A percentile compares a stretch with the other conserved stretches of the same genome.
Evolutionary conservation across 495 filamentous ascomycete species (phyloP).

Genomic region (Rusavskia elegans): DNA sequence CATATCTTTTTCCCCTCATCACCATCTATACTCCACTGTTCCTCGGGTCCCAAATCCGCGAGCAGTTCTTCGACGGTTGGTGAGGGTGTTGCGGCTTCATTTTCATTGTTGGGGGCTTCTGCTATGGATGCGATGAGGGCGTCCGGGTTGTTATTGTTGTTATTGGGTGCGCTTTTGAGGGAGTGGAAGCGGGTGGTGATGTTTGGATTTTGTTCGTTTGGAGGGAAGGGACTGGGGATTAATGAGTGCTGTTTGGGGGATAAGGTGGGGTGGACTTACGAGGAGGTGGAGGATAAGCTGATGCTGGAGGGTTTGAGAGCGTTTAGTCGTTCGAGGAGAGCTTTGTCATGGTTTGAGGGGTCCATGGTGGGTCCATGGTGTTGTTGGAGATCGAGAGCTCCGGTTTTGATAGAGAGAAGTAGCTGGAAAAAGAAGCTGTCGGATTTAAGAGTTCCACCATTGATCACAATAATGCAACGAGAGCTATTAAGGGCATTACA

Average conservation of each 20-base stretch:
- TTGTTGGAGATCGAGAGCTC: too few relatives aligned
- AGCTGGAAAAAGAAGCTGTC: too few relatives aligned
- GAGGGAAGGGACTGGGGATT: background rate
- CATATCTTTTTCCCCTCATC: conserved; percentile 16
- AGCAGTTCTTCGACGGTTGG: conserved; percentile 22
- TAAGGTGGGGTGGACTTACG: background rate
- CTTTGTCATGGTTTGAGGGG: conserved; percentile 15
- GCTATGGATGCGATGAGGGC: background rate
- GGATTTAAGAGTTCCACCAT: too few relatives aligned
- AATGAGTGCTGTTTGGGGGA: background rate
- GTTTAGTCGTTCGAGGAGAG: conserved; percentile 22
- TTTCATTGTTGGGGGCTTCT: background rate
- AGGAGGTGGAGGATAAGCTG: background rate
- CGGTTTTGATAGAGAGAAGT: too few relatives aligned
- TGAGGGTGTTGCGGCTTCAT: conserved; percentile 12
- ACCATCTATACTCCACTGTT: conserved; percentile 16
- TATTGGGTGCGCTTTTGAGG: conserved; percentile 5
- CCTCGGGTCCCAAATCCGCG: conserved; percentile 20
- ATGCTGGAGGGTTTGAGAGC: conserved; percentile 23
- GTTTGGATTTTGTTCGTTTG: background rate
- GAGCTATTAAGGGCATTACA: too few relatives aligned
- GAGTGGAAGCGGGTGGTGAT: conserved; percentile 18
- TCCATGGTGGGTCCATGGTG: background rate
- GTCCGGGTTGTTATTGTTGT: background rate
- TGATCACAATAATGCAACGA: too few relatives aligned